Evolutionary conservation across 352 stramenopile species (phyloP).

Genomic region (Phytophthora cryptogea): DNA sequence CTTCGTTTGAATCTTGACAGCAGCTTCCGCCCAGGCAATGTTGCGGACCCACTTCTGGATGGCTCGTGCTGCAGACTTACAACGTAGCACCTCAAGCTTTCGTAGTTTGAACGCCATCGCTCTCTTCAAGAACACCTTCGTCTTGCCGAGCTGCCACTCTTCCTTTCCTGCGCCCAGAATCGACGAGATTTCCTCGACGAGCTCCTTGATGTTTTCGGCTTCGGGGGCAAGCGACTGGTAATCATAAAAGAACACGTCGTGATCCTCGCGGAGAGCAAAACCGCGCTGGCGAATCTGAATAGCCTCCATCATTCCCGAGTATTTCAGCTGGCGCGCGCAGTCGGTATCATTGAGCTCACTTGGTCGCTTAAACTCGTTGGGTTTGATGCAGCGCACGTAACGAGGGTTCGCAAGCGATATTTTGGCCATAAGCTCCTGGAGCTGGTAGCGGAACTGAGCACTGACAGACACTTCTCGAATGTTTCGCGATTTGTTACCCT

Average conservation of each 20-base stretch:
- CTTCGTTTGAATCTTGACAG: constrained; percentile 77
- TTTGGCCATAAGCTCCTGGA: constrained; percentile 90
- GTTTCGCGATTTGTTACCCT: constrained; percentile 77
- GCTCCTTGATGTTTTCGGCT: constrained; percentile 82
- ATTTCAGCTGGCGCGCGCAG: constrained; percentile 89
- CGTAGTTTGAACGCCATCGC: constrained; percentile 80
- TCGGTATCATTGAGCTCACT: constrained; percentile 81
- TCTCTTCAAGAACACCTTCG: constrained; percentile 89
- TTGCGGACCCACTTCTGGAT: constrained; percentile 88
- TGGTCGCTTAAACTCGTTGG: constrained; percentile 85
- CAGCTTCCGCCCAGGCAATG: constrained; percentile 58
- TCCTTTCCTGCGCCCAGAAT: constrained; percentile 88
- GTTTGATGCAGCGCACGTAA: constrained; percentile 90
- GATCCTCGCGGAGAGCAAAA: constrained; percentile 87
- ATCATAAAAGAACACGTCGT: constrained; percentile 92
- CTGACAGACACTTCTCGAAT: constrained; percentile 87
- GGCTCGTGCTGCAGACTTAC: constrained; percentile 78
- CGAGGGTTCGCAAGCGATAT: constrained; percentile 87
- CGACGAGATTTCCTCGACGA: constrained; percentile 83
- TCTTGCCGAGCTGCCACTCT: constrained; percentile 89
- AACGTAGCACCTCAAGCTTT: constrained; percentile 80
- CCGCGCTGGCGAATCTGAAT: constrained; percentile 90
- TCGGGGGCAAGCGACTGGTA: constrained; percentile 86
- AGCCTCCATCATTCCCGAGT: constrained; percentile 92
- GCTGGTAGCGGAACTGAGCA: constrained; percentile 88